phyloP scores from a whole-genome alignment of 2,329 filamentous ascomycete species.

The Diaporthe ampelina region DNA sequence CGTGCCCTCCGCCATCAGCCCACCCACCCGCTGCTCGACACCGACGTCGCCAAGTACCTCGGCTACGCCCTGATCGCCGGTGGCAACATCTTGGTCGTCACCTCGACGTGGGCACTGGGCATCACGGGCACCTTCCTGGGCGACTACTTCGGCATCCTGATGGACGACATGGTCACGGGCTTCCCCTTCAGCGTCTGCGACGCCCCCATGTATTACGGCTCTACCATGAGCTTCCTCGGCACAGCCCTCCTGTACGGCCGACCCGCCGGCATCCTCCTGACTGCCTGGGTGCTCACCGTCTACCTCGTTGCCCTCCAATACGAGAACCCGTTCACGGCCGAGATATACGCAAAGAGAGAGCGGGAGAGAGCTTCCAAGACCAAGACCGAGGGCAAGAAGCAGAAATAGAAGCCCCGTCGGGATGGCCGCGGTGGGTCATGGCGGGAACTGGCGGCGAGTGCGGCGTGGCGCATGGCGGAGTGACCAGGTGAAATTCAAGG shows the following conservation, averaged over 20 bases:
- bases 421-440: neutral
- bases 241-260: conserved; percentile 88
- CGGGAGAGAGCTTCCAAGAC: conserved; percentile 58
- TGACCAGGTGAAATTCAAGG: no score
- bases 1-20: conserved; percentile 83
- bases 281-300: conserved; percentile 79
- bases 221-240: conserved; percentile 91
- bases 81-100: conserved; percentile 88
- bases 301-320: conserved; percentile 86
- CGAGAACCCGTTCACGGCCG: conserved; percentile 95
- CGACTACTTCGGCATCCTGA: conserved; percentile 98
- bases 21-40: conserved; percentile 78
- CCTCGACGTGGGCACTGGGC: conserved; percentile 91
- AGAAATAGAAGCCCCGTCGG: conserved; percentile 54
- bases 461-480: neutral
- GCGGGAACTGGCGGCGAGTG: neutral
- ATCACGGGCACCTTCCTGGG: conserved; percentile 96
- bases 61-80: conserved; percentile 79
- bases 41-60: conserved; percentile 69
- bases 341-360: conserved; percentile 92
- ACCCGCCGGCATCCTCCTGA: conserved; percentile 86
- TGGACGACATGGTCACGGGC: conserved; percentile 93
- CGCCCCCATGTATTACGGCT: conserved; percentile 97
- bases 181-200: conserved; percentile 95
- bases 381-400: conserved; percentile 59